Evolutionary conservation across 176 grass and related monocot species (phyloP), one percentile per base, ranked within the genome.

Genomic region (maize (Zea mays)): DNA sequence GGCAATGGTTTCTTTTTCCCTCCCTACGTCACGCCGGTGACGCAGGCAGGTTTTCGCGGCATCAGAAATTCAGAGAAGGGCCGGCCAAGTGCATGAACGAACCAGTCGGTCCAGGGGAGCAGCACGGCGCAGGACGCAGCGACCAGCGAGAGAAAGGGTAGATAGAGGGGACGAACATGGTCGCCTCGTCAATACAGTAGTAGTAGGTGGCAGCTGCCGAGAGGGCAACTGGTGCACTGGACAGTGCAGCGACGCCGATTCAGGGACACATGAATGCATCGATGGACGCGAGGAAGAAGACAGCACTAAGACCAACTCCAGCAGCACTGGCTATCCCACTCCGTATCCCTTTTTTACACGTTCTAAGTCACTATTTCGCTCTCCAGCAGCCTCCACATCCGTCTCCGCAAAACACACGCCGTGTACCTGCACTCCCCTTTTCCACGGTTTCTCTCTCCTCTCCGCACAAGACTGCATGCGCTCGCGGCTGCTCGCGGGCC

Each of bases 111-210:
- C 14, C 66, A 67, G 40, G 16, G 17, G 65, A 43, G 65, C 65
- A 67, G 65, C 40, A 56, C 17, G 2, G 62, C 62, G 39, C 64
- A 12, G 65, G n/a, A 68, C 66, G 65, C 65, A 20, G 41, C 65
- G 65, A 68, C 17, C 54, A 10, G 4, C 41, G 15, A 68, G 19
- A 19, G n/a, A 17, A 12, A 10, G 1, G 43, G 6, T 11, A 48
- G 10, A 27, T 4, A 46, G 45, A 9, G 27, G 15, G 68, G 45
- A 71, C 50, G 68, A 71, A 71, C 45, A 8, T 49, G 68, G 13
- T 5, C 21, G 68, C 68, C 45, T 4, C 45, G 68, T 71, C 68
- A 50, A 16, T 33, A 27, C 20, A 69, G 7, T 44, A 7, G 40
- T 27, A 27, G 27, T 27, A 27, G 27, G 27, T 49, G 67, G 21